These are phyloP conservation scores for Crassisporium funariophilum DNA, from an alignment of 768 basidiomycete genomes.

Conservation along the genomic window DNA sequence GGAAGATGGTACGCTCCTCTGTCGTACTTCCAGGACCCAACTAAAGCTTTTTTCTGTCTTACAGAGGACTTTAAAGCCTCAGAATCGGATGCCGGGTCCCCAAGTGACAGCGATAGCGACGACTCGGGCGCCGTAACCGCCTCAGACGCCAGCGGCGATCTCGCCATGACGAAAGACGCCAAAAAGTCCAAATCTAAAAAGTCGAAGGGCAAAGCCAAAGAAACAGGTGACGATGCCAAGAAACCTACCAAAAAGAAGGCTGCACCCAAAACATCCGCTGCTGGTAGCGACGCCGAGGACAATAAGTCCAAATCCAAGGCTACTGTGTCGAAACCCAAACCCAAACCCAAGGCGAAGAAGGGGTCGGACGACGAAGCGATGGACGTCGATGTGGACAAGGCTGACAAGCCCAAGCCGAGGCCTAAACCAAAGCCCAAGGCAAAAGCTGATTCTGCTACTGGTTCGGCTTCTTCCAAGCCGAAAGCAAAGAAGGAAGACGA, in stretches of 20 bases:
- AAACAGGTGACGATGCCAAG: constrained; percentile 12
- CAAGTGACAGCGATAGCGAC: constrained; percentile 71
- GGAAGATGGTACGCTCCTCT: constrained; percentile 53
- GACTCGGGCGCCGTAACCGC: constrained; percentile 75
- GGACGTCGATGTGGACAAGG: constrained; percentile 47
- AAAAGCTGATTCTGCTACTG: constrained; percentile 24
- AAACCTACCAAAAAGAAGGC: constrained; percentile 23
- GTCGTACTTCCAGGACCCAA: not conserved
- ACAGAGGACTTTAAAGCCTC: constrained; percentile 91
- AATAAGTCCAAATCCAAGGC: constrained; percentile 39
- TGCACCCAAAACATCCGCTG: constrained; percentile 6
- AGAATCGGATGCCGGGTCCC: constrained; percentile 85
- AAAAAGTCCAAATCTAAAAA: constrained; percentile 45
- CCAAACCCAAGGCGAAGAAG: constrained; percentile 42
- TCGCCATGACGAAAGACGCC: constrained; percentile 51
- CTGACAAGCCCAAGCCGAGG: constrained; percentile 45
- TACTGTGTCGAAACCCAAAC: constrained; percentile 45
- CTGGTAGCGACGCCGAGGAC: constrained; percentile 38
- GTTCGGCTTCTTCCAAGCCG: constrained; percentile 51
- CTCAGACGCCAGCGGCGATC: constrained; percentile 83
- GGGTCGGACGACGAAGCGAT: constrained; percentile 48
- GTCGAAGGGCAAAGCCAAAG: constrained; percentile 39
- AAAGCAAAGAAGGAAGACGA: constrained; percentile 42
- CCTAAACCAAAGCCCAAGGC: constrained; percentile 46
- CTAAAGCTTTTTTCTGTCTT: constrained; percentile 2